These are phyloP conservation scores for Phoma herbarum DNA, from an alignment of 2,329 filamentous ascomycete genomes.

Conservation along the genomic window DNA sequence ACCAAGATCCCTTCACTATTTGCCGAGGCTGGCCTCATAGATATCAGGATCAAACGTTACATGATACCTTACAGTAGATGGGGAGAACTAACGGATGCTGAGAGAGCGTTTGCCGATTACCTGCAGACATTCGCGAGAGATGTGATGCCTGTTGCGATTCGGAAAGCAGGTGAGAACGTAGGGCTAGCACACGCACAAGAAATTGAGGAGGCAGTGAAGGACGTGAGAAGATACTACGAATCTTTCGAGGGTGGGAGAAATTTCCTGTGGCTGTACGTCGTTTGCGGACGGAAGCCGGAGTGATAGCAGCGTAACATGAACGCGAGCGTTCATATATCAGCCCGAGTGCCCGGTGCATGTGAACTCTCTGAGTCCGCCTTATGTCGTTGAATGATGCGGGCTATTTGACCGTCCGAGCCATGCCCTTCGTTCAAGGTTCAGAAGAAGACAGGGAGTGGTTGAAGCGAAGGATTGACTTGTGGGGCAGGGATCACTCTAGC, in stretches of 20 bases:
- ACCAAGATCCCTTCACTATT: conserved; percentile 8
- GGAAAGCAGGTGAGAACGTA: conserved; percentile 3
- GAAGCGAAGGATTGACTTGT: background rate
- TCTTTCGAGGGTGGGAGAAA: conserved; percentile 3
- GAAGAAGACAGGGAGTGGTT: too few relatives aligned
- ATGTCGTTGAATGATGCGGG: too few relatives aligned
- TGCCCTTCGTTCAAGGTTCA: too few relatives aligned
- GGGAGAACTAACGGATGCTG: conserved; percentile 7
- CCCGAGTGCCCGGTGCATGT: background rate
- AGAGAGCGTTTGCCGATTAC: conserved; percentile 9
- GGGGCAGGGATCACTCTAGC: too few relatives aligned
- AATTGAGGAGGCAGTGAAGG: background rate
- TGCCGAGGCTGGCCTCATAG: conserved; percentile 9
- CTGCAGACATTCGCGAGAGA: background rate
- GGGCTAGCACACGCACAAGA: conserved; percentile 1
- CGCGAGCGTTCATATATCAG: too few relatives aligned
- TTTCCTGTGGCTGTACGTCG: conserved; percentile 19
- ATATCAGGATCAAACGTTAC: conserved; percentile 11
- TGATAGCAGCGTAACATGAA: background rate
- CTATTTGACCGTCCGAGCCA: too few relatives aligned
- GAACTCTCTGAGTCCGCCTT: too few relatives aligned
- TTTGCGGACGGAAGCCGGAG: conserved; percentile 11
- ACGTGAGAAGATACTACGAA: background rate
- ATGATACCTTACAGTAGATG: conserved; percentile 11
- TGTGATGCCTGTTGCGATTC: conserved; percentile 1